Conservation (phyloP, 768 basidiomycete genomes). For the Strobilomyces dryophilus region DNA sequence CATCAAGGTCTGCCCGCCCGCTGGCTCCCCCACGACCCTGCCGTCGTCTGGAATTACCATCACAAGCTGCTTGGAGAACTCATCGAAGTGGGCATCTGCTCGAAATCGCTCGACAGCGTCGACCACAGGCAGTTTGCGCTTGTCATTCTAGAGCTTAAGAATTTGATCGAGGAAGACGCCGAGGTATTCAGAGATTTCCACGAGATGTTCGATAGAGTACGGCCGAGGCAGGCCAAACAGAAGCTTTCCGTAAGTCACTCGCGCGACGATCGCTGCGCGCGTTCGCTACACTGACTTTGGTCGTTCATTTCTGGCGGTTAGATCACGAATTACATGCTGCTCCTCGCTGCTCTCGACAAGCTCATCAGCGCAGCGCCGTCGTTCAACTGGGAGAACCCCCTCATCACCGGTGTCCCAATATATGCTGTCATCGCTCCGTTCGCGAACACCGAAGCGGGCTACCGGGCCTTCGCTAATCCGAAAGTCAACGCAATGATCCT, state of each 20-base stretch:
- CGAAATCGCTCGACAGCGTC: neutral
- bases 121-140: constrained; percentile 10
- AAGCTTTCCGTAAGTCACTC: constrained; percentile 7
- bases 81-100: constrained; percentile 13
- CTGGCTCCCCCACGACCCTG: constrained; percentile 17
- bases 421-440: constrained; percentile 16
- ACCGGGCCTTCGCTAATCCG: constrained; percentile 24
- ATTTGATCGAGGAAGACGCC: constrained; percentile 19
- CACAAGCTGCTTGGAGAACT: constrained; percentile 26
- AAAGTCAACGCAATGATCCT: constrained; percentile 45
- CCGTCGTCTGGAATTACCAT: constrained; percentile 1
- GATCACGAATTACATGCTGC: neutral
- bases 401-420: constrained; percentile 19
- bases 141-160: constrained; percentile 21
- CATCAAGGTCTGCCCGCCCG: constrained; percentile 20
- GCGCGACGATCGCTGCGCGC: neutral
- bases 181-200: constrained; percentile 21
- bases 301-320: neutral
- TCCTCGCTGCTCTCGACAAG: constrained; percentile 9
- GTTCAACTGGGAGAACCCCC: constrained; percentile 10
- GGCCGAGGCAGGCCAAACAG: neutral
- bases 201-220: constrained; percentile 22
- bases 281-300: neutral
- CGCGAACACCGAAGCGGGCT: constrained; percentile 16
- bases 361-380: constrained; percentile 10